phyloP scores from a whole-genome alignment of 2,329 filamentous ascomycete genomes.

The Hymenoscyphus scutula region DNA sequence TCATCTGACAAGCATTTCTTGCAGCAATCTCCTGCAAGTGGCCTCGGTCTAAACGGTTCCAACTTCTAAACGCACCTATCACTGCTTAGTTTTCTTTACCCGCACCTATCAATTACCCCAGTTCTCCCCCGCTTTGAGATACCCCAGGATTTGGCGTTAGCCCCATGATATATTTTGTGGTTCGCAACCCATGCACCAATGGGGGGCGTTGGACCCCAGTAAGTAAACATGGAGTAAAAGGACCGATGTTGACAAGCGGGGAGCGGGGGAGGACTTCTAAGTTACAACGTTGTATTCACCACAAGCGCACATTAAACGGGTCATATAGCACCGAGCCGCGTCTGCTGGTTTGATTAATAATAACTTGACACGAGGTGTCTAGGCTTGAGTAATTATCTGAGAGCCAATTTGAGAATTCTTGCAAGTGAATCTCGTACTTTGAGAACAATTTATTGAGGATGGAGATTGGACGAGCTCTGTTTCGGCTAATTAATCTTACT shows the following conservation, averaged over 20 bases:
- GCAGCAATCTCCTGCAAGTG: background rate
- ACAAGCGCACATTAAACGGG: background rate
- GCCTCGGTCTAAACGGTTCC: background rate
- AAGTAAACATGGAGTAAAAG: no score
- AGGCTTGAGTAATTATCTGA: no score
- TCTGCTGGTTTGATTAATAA: background rate
- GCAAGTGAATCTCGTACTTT: no score
- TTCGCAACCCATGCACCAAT: background rate
- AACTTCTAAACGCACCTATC: background rate
- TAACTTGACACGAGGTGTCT: background rate
- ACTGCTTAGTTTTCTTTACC: background rate
- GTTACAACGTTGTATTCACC: no score
- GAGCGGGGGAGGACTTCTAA: background rate
- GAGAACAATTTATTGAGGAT: no score
- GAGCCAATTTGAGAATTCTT: no score
- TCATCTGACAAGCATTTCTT: background rate
- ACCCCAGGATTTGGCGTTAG: background rate
- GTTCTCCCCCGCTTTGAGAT: background rate
- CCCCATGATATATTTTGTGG: background rate
- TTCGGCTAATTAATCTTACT: no score
- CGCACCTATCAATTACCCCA: background rate
- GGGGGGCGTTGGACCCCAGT: background rate
- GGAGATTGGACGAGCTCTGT: no score
- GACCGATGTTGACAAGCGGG: background rate
- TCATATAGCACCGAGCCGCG: background rate